Base-by-base conservation (phyloP, 805 yeast species). In the Candida caryicola region DNA sequence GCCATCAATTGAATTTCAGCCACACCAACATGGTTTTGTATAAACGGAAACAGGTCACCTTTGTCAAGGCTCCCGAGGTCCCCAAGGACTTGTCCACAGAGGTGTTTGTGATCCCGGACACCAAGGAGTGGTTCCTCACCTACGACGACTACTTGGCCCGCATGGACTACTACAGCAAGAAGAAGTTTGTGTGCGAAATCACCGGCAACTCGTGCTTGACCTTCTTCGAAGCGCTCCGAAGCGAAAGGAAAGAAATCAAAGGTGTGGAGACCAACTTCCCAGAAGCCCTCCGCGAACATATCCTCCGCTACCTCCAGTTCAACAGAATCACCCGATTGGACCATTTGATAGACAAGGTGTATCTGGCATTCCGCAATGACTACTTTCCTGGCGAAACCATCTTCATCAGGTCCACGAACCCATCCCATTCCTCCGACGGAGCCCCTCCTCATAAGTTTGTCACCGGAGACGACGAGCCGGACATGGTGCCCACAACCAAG, bases 161-260 rank as follows among this genome's bases (percentile, higher is more conserved):
- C 39, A 63, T 85, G 69, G 88, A 85, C 57, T 85, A 82, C 60
- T 85, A 85, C 59, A 74, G 74, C 43, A 71, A 76, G 35, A 80
- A 79, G 49, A 85, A 87, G 58, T 93, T 93, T 63, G 93, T 89
- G 9, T 93, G 98, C 66, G 99, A 93, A 62, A 84, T 91, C 34
- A 87, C 97, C 0, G 99, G 99, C 10, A 86, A 88, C 52, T 83
- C 96, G 13, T 84, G 95, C 52, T 72, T 91, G 41, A 87, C 96
- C 1, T 93, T 77, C 58, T 90, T 90, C 58, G 95, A 93, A 53
- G 99, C 98, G 0, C 71, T 78, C 31, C 78, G 79, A 37, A 80
- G 85, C 42, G 99, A 91, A 64, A 74, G 43, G 33, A 60, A 54
- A 40, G 79, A 53, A 52, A 70, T 76, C 45, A 68, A 65, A 38